Evolutionary conservation across 495 filamentous ascomycete genomes (phyloP).

Genomic region (Neurospora sp.): DNA sequence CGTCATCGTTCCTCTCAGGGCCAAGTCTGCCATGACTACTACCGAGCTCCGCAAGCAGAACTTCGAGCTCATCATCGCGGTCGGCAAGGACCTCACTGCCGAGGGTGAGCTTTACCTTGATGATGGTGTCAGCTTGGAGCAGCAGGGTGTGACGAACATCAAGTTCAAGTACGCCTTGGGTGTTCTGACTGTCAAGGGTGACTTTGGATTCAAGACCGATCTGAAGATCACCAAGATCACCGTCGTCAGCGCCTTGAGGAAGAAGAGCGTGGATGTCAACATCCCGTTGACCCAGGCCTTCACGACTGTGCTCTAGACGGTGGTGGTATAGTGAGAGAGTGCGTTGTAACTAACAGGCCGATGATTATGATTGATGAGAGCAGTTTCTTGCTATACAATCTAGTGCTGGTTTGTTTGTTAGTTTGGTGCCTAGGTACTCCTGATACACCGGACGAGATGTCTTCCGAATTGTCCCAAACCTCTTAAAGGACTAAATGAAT

Average conservation of each 20-base stretch:
- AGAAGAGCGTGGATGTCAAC: constrained; percentile 5
- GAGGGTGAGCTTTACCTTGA: constrained; percentile 47
- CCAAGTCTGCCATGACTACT: constrained; percentile 57
- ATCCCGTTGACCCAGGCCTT: constrained; percentile 9
- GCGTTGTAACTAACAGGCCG: neutral
- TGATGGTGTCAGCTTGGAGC: constrained; percentile 48
- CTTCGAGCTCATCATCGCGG: constrained; percentile 63
- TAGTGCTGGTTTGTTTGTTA: no score
- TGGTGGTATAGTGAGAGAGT: neutral
- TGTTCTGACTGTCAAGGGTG: constrained; percentile 41
- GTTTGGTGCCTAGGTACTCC: no score
- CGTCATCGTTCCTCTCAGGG: constrained; percentile 55
- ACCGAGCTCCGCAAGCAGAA: constrained; percentile 52
- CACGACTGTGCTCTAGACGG: neutral
- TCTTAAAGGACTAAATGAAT: no score
- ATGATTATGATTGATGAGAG: neutral
- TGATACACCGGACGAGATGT: no score
- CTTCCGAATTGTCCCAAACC: no score
- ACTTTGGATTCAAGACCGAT: constrained; percentile 38
- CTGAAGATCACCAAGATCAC: constrained; percentile 48
- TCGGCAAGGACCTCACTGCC: constrained; percentile 36
- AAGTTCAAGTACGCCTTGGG: constrained; percentile 44
- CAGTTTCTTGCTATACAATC: neutral
- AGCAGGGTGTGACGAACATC: constrained; percentile 37
- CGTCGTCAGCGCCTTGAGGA: constrained; percentile 35